phyloP scores from a whole-genome alignment of 371 early-diverging fungal genomes.

The Syncephalastrum monosporum region DNA sequence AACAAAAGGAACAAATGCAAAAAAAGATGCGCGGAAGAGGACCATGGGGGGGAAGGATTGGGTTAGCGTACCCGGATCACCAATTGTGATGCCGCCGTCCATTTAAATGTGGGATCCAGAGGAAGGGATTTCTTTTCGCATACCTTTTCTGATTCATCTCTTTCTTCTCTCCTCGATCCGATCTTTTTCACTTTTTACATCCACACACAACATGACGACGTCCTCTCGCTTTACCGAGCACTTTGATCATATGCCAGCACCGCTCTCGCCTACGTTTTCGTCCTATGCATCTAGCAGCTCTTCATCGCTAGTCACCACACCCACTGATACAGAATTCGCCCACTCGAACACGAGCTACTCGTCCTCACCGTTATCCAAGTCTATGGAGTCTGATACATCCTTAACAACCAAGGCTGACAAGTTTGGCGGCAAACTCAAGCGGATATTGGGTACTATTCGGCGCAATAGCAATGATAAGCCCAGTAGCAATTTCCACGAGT shows the following conservation, averaged over 20 bases:
- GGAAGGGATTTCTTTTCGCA: no score
- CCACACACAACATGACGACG: not conserved
- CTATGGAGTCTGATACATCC: not conserved
- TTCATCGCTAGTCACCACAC: no score
- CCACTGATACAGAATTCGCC: no score
- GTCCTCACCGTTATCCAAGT: no score
- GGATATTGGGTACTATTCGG: not conserved
- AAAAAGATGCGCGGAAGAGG: constrained; percentile 2
- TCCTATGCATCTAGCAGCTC: no score
- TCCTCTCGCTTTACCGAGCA: constrained; percentile 10
- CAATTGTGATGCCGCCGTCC: no score
- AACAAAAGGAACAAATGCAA: constrained; percentile 3
- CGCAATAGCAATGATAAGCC: no score
- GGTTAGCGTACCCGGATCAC: not conserved
- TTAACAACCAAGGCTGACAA: constrained; percentile 2
- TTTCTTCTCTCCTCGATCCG: no score
- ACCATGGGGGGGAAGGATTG: not conserved
- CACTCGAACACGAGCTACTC: no score
- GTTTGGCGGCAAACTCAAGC: constrained; percentile 1
- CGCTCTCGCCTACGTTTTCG: not conserved
- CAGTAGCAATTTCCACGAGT: no score
- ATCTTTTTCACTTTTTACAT: constrained; percentile 1
- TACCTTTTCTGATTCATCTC: no score
- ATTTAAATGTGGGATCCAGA: no score
- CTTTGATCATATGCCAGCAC: not conserved